Evolutionary conservation across 768 basidiomycete genomes (phyloP), one percentile per base, ranked within the genome.

Genomic region (Termitomyces sp.): DNA sequence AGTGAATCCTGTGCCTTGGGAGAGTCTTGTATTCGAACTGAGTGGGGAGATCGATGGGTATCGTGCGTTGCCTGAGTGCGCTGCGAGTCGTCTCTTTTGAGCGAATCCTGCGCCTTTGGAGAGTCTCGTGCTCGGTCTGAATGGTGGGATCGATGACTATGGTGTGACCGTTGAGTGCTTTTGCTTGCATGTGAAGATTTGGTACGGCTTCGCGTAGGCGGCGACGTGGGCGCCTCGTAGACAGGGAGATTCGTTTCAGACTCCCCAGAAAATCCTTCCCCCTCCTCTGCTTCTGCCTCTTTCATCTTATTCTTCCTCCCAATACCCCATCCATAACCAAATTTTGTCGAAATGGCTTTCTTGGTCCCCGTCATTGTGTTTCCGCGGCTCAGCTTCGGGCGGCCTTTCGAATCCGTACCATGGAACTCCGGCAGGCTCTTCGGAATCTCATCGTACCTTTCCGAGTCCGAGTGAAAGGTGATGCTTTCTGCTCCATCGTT

Each of bases 251-350:
- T 65, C 59, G 69, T 66, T 51, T 69, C 60, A 1, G 74, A 72
- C 31, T 67, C 59, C 35, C 56, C 52, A 11, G 66, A 64, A 54
- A 63, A 58, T 11, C 62, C 66, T 51, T 58, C 63, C 57, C 69
- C 72, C 56, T 57, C 65, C 37, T 70, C 71, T 57, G 58, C 67
- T 49, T 68, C 68, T 63, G 68, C 60, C 70, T 67, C 68, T 58
- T 79, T 80, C 52, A 68, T 71, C 60, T 78, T 75, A 54, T 76
- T 77, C 59, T 75, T 77, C 72, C 75, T 83, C 44, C 86, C 85
- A 40, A 81, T 51, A 0, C 85, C 85, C 83, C 84, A 85, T 40
- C 86, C 85, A 67, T 86, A 88, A n/a, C 86, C 87, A 78, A 80
- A 85, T 65, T 74, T 82, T 46, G 70, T 70, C 40, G 78, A 70